Evolutionary conservation across 1,284 basidiomycete genomes (phyloP).

Genomic region (Sporisorium iseilematis-ciliati): DNA sequence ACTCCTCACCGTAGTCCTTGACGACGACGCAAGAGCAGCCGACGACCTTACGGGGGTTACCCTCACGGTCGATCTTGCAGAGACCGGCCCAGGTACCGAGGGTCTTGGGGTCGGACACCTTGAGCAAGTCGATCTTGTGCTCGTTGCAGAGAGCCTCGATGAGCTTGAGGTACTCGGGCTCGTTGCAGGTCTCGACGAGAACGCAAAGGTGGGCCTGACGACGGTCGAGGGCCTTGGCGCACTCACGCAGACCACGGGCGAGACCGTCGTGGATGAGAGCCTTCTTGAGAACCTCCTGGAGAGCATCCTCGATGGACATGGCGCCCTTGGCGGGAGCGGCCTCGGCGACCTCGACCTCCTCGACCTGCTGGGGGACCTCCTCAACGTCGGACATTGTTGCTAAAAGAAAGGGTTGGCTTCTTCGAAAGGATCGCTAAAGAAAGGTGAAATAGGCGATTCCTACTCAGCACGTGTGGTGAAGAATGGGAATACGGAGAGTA

Average conservation of each 20-base stretch:
- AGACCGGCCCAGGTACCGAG: slow-evolving; percentile 96
- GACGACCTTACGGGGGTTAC: slow-evolving; percentile 92
- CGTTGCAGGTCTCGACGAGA: slow-evolving; percentile 97
- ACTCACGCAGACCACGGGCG: slow-evolving; percentile 96
- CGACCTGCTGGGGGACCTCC: slow-evolving; percentile 70
- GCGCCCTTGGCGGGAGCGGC: slow-evolving; percentile 79
- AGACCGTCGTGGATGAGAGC: slow-evolving; percentile 97
- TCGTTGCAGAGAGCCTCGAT: slow-evolving; percentile 99
- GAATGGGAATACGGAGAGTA: slow-evolving; percentile 41
- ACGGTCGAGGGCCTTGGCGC: slow-evolving; percentile 97
- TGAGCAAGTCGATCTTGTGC: slow-evolving; percentile 99
- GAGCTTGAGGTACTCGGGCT: slow-evolving; percentile 99
- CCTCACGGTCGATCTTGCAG: slow-evolving; percentile 95
- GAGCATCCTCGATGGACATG: slow-evolving; percentile 95
- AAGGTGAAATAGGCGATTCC: slow-evolving; percentile 41
- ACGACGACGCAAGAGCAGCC: slow-evolving; percentile 88
- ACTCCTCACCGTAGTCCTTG: slow-evolving; percentile 96
- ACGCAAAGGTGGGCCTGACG: slow-evolving; percentile 98
- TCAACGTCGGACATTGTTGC: slow-evolving; percentile 69
- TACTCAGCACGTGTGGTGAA: slow-evolving; percentile 56
- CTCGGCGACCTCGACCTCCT: slow-evolving; percentile 79
- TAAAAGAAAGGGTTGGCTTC: slow-evolving; percentile 59
- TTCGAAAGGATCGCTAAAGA: slow-evolving; percentile 65
- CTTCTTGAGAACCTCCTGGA: slow-evolving; percentile 94
- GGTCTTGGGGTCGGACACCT: slow-evolving; percentile 95